These are phyloP conservation scores for Begonia peltatifolia DNA, from an alignment of 306 rosid species.

Conservation along the genomic window DNA sequence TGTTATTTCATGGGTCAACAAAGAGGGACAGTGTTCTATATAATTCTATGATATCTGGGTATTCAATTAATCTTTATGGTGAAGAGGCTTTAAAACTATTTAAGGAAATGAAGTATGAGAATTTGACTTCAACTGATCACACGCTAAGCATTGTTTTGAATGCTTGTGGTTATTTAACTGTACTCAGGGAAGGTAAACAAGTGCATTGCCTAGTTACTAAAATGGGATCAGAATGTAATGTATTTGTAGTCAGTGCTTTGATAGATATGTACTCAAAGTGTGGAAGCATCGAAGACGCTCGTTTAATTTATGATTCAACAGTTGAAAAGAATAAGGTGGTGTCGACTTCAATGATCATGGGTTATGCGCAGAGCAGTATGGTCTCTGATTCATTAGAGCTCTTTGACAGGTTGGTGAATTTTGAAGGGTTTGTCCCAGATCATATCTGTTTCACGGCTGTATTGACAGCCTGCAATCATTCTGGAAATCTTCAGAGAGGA, in stretches of 20 bases:
- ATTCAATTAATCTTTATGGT: constrained; percentile 24
- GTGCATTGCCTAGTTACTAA: constrained; percentile 40
- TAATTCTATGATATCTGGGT: constrained; percentile 51
- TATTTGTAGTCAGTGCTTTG: constrained; percentile 45
- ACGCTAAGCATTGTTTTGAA: constrained; percentile 34
- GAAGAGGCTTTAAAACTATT: constrained; percentile 39
- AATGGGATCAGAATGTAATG: constrained; percentile 44
- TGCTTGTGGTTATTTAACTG: constrained; percentile 43
- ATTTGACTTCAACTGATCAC: constrained; percentile 37
- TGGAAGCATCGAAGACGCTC: constrained; percentile 38
- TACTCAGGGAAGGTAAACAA: constrained; percentile 40
- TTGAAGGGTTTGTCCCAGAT: constrained; percentile 31
- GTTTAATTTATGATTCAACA: constrained; percentile 26
- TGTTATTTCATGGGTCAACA: constrained; percentile 25
- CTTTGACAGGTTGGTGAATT: constrained; percentile 28
- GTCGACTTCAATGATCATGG: constrained; percentile 54
- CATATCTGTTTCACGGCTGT: constrained; percentile 40
- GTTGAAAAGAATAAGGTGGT: constrained; percentile 30
- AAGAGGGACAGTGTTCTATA: constrained; percentile 35
- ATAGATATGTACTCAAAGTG: constrained; percentile 63
- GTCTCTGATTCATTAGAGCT: constrained; percentile 43
- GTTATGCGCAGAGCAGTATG: constrained; percentile 50
- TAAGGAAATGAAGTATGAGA: constrained; percentile 31
- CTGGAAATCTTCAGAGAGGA: constrained; percentile 44
- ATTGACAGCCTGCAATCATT: constrained; percentile 53